Evolutionary conservation across 768 basidiomycete species (phyloP).

Genomic region (Pholiota conissans): DNA sequence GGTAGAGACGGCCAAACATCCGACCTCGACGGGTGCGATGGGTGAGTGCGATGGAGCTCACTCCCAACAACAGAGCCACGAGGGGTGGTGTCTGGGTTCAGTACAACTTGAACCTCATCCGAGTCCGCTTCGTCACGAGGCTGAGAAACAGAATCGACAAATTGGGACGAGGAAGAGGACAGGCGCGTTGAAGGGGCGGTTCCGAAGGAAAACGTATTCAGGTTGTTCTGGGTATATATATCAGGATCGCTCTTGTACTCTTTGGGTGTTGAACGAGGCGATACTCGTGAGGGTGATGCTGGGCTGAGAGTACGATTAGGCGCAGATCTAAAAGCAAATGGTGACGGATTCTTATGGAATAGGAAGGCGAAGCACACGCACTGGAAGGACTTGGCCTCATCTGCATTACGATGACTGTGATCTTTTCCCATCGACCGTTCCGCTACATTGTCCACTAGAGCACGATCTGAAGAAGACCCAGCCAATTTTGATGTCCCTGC

Average conservation of each 20-base stretch:
- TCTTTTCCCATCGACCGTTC: slow-evolving; percentile 14
- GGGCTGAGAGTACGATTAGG: slow-evolving; percentile 2
- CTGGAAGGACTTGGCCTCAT: slow-evolving; percentile 15
- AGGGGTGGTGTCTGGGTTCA: slow-evolving; percentile 46
- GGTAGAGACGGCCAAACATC: slow-evolving; percentile 5
- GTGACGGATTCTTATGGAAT: background rate
- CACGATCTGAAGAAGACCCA: no score
- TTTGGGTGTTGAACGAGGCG: slow-evolving; percentile 9
- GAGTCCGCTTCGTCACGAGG: slow-evolving; percentile 32
- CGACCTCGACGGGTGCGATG: slow-evolving; percentile 26
- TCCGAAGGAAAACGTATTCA: slow-evolving; percentile 50
- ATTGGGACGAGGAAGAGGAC: slow-evolving; percentile 25
- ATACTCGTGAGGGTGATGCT: slow-evolving; percentile 12
- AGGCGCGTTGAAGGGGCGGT: slow-evolving; percentile 33
- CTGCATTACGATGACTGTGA: slow-evolving; percentile 19
- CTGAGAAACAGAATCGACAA: slow-evolving; percentile 38
- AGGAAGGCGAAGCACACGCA: slow-evolving; percentile 4
- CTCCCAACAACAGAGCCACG: slow-evolving; percentile 47
- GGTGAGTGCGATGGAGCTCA: slow-evolving; percentile 29
- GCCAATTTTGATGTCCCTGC: background rate
- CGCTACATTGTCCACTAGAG: no score
- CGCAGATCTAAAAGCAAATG: slow-evolving; percentile 4
- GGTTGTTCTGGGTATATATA: slow-evolving; percentile 43
- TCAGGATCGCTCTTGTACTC: slow-evolving; percentile 25
- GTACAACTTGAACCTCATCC: slow-evolving; percentile 36